A percentile compares a stretch with the other conserved stretches of the same genome.
Evolutionary conservation across 164 flowering plant genomes (phyloP).

Genomic region (Warburgia ugandensis): DNA sequence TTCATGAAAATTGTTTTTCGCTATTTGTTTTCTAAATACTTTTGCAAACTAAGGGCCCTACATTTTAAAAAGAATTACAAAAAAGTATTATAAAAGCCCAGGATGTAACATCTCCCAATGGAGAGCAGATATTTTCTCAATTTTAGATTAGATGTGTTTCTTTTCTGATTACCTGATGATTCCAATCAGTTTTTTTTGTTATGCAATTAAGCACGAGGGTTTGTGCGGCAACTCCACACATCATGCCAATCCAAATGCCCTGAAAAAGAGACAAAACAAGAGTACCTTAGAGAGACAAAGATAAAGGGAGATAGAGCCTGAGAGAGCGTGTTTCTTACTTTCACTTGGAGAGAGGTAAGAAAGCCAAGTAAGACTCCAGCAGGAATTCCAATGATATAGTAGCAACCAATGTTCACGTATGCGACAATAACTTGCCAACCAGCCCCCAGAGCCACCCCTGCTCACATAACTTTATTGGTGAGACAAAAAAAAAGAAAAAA

Average conservation of each 20-base stretch:
- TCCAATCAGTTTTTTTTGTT: constrained; percentile 28
- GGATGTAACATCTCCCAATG: no score
- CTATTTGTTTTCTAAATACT: no score
- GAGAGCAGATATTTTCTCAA: no score
- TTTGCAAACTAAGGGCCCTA: no score
- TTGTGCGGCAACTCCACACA: constrained; percentile 20
- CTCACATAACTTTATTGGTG: constrained; percentile 6
- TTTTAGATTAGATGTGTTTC: no score
- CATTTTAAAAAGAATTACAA: no score
- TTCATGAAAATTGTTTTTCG: no score
- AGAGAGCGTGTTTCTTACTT: no score
- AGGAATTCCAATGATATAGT: constrained; percentile 32
- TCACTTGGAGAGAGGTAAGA: neutral
- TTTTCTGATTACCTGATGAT: constrained; percentile 21
- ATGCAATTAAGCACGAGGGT: constrained; percentile 16
- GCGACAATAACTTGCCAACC: constrained; percentile 40
- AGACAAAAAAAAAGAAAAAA: neutral
- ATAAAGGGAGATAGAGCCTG: no score
- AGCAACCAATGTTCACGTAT: constrained; percentile 28
- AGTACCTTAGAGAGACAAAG: neutral
- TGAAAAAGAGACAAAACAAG: no score
- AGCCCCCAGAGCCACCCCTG: constrained; percentile 51
- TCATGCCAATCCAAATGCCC: constrained; percentile 32
- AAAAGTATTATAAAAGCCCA: no score
- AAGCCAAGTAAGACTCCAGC: constrained; percentile 34